Evolutionary conservation across 1,284 basidiomycete species (phyloP).

Genomic region (Meira miltonrushii): DNA sequence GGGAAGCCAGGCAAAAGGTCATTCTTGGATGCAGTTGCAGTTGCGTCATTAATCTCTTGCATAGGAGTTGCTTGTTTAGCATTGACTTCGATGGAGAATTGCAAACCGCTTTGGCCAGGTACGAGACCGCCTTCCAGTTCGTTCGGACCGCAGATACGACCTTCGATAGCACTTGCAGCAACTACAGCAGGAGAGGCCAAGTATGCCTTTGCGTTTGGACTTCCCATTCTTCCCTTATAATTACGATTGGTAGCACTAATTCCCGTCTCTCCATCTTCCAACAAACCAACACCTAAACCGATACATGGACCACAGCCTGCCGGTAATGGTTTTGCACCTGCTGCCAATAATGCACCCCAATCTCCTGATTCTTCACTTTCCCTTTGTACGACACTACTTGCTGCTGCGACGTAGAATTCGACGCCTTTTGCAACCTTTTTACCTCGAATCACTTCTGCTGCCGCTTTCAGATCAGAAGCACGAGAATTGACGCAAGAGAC

Average conservation of each 20-base stretch:
- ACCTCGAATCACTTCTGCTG: constrained; percentile 79
- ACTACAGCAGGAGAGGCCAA: constrained; percentile 94
- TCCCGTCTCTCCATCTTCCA: constrained; percentile 89
- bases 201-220: constrained; percentile 89
- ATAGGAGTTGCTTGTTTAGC: constrained; percentile 20
- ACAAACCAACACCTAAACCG: constrained; percentile 82
- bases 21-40: constrained; percentile 12
- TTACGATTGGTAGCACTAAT: constrained; percentile 98
- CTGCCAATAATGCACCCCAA: constrained; percentile 77
- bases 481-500: constrained; percentile 98
- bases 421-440: constrained; percentile 78
- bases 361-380: constrained; percentile 80
- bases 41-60: constrained; percentile 19
- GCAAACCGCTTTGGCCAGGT: constrained; percentile 57
- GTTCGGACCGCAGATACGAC: constrained; percentile 77
- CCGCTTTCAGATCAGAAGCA: constrained; percentile 86
- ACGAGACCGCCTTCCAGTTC: constrained; percentile 61
- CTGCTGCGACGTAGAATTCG: constrained; percentile 95
- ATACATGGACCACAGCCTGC: constrained; percentile 98
- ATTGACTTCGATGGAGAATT: constrained; percentile 54
- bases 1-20: constrained; percentile 61
- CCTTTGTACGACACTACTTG: constrained; percentile 81
- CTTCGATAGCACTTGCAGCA: constrained; percentile 86
- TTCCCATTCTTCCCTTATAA: constrained; percentile 98
- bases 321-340: constrained; percentile 86